A percentile compares a stretch with the other conserved stretches of the same genome.
Conservation (phyloP, 805 yeast species). For the Komagataella populi region DNA sequence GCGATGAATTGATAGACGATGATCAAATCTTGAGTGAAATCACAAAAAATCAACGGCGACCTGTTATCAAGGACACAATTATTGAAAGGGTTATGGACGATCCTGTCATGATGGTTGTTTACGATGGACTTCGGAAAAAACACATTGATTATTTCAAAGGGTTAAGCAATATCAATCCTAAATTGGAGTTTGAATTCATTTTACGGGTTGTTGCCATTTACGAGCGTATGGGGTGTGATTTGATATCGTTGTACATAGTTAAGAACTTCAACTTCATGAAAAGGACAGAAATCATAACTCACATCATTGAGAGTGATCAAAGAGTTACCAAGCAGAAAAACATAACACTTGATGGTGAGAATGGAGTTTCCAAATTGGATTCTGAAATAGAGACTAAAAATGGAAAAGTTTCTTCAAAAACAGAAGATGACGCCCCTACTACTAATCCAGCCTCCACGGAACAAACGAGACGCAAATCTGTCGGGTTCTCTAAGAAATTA, state of each 20-base stretch:
- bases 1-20: conserved; percentile 21
- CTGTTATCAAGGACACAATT: background rate
- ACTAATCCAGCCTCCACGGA: conserved; percentile 2
- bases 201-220: conserved; percentile 53
- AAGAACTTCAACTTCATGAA: conserved; percentile 51
- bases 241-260: conserved; percentile 48
- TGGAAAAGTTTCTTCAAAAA: background rate
- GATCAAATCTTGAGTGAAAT: conserved; percentile 14
- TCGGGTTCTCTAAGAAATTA: conserved; percentile 7
- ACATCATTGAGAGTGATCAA: background rate
- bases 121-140: conserved; percentile 42
- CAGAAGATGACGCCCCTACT: background rate
- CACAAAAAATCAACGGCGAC: conserved; percentile 12
- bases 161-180: conserved; percentile 26
- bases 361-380: background rate
- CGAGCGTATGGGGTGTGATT: conserved; percentile 85
- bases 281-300: background rate
- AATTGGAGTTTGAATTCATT: conserved; percentile 47
- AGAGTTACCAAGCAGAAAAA: background rate
- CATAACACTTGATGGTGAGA: background rate
- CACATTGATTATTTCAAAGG: conserved; percentile 36
- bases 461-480: background rate
- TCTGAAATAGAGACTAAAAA: background rate
- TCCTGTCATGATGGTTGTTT: conserved; percentile 65
- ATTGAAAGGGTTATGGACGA: conserved; percentile 32